A percentile compares a stretch with the other conserved stretches of the same genome.
These are phyloP conservation scores for Pleurotus cornucopiae DNA, from an alignment of 768 basidiomycete species.

Conservation along the genomic window DNA sequence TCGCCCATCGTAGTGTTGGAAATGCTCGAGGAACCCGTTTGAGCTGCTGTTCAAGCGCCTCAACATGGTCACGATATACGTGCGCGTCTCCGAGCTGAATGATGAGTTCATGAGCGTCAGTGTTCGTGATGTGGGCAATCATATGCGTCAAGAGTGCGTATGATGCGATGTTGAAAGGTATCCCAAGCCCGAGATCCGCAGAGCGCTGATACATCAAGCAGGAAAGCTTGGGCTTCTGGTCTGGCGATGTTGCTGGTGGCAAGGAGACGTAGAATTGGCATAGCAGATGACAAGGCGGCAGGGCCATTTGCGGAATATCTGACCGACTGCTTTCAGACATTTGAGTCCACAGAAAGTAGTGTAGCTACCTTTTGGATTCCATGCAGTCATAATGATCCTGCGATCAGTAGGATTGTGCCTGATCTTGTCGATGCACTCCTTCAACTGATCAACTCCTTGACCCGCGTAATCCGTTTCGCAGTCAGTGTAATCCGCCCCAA, in stretches of 20 bases:
- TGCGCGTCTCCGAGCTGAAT: constrained; percentile 98
- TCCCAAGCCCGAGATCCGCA: constrained; percentile 93
- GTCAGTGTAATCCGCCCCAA: constrained; percentile 78
- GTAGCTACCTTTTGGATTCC: constrained; percentile 93
- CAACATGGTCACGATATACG: constrained; percentile 89
- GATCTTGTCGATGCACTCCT: constrained; percentile 88
- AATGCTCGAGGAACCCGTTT: constrained; percentile 75
- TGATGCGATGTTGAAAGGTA: constrained; percentile 99
- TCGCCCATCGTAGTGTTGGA: constrained; percentile 73
- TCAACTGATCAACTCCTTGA: constrained; percentile 88
- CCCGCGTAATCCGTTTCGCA: constrained; percentile 75
- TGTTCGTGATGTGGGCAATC: constrained; percentile 90
- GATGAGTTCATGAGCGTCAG: constrained; percentile 83
- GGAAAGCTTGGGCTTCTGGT: constrained; percentile 68
- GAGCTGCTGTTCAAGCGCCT: constrained; percentile 81
- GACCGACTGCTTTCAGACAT: constrained; percentile 2
- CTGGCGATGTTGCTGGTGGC: constrained; percentile 43
- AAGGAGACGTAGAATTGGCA: constrained; percentile 99
- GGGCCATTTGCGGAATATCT: constrained; percentile 94
- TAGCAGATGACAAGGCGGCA: constrained; percentile 98
- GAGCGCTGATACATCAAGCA: constrained; percentile 98
- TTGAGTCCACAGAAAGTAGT: background rate
- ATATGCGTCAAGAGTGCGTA: constrained; percentile 97
- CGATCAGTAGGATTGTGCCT: constrained; percentile 90
- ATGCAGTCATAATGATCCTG: constrained; percentile 91